Conservation (phyloP, 768 basidiomycete species). For the Leccinum longicurvipes region DNA sequence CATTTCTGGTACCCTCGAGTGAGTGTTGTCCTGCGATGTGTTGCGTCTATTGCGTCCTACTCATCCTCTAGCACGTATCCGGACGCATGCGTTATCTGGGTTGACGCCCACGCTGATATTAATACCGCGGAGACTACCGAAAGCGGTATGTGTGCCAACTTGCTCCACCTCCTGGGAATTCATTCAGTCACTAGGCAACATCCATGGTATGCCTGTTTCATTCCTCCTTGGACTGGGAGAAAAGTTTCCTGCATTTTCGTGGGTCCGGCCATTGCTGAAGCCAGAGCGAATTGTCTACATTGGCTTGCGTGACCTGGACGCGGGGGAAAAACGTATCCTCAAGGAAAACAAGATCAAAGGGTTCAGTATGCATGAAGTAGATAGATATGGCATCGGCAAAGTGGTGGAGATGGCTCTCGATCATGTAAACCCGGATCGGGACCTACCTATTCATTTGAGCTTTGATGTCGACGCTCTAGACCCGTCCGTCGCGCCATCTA, state of each 20-base stretch:
- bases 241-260: conserved; percentile 44
- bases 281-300: conserved; percentile 90
- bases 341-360: conserved; percentile 77
- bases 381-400: conserved; percentile 84
- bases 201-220: conserved; percentile 97
- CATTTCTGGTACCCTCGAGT: conserved; percentile 85
- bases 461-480: conserved; percentile 97
- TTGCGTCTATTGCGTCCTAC: background rate
- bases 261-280: conserved; percentile 64
- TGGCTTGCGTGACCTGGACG: conserved; percentile 90
- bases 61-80: conserved; percentile 54
- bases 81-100: conserved; percentile 88
- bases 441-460: conserved; percentile 87
- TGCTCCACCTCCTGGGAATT: background rate
- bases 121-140: conserved; percentile 84
- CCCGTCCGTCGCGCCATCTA: conserved; percentile 93
- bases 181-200: conserved; percentile 59
- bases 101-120: conserved; percentile 97
- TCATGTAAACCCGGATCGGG: conserved; percentile 82
- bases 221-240: conserved; percentile 67
- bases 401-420: conserved; percentile 97
- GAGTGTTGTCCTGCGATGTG: conserved; percentile 17
- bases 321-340: conserved; percentile 83
- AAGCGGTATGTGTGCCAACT: conserved; percentile 46
- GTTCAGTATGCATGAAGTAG: conserved; percentile 91